These are phyloP conservation scores for Schizosaccharomyces cryophilus DNA, from an alignment of 805 yeast species.

Conservation along the genomic window DNA sequence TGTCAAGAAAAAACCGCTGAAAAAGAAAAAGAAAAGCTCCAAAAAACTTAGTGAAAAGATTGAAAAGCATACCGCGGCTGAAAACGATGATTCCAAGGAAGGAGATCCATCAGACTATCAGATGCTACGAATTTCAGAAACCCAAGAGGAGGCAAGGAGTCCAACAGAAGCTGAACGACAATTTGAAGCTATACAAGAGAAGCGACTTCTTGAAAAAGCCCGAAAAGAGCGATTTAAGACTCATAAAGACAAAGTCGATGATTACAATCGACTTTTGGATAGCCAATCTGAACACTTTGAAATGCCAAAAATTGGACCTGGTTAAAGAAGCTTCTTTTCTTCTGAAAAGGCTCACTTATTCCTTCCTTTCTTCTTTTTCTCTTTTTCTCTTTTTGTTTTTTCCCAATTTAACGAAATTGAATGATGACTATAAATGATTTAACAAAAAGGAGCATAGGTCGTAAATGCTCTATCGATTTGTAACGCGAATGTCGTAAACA, in stretches of 20 bases:
- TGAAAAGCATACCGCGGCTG: neutral
- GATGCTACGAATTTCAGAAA: neutral
- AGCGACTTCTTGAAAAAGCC: neutral
- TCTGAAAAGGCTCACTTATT: neutral
- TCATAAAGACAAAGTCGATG: conserved; percentile 4
- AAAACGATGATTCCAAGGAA: neutral
- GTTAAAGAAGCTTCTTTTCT: neutral
- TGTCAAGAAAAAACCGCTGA: neutral
- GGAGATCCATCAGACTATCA: neutral
- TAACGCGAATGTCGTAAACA: neutral
- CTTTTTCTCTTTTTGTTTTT: neutral
- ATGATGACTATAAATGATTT: neutral
- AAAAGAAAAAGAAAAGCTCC: neutral
- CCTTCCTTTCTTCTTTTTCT: neutral
- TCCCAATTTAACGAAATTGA: neutral
- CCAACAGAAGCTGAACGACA: neutral
- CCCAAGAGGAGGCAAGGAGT: neutral
- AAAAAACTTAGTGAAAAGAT: neutral
- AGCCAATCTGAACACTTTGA: conserved; percentile 1
- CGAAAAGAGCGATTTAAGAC: conserved; percentile 4
- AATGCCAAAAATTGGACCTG: conserved; percentile 3
- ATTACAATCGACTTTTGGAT: conserved; percentile 3
- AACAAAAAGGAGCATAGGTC: neutral
- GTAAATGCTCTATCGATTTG: neutral
- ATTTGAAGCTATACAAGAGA: neutral